Conservation (phyloP, 352 stramenopile species). For the Phytophthora citrophthora region DNA sequence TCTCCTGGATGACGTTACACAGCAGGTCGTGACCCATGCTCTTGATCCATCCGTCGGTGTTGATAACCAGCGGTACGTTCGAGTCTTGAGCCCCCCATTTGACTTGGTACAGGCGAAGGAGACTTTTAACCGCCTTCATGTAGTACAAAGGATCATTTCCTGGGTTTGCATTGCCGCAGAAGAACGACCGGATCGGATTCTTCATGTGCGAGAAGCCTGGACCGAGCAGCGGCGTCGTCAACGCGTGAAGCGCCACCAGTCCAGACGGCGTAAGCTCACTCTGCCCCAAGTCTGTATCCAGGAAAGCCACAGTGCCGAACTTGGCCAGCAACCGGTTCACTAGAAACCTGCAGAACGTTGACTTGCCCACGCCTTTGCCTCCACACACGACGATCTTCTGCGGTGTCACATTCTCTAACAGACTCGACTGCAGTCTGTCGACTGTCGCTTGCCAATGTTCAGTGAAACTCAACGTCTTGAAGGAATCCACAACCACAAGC, state of each 20-base stretch:
- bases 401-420: conserved; percentile 20
- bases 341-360: conserved; percentile 94
- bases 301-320: conserved; percentile 85
- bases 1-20: conserved; percentile 87
- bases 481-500: conserved; percentile 62
- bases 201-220: conserved; percentile 94
- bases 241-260: conserved; percentile 91
- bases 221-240: conserved; percentile 89
- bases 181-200: conserved; percentile 71
- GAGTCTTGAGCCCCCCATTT: conserved; percentile 48
- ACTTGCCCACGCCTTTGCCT: conserved; percentile 96
- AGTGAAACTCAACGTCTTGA: conserved; percentile 70
- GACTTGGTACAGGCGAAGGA: conserved; percentile 66
- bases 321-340: conserved; percentile 91
- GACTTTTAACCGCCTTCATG: conserved; percentile 71
- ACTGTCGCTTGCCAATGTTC: conserved; percentile 57
- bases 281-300: conserved; percentile 96
- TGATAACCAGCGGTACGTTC: conserved; percentile 93
- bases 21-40: conserved; percentile 96
- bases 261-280: conserved; percentile 94
- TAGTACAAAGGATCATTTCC: conserved; percentile 80
- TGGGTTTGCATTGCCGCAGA: conserved; percentile 78
- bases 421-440: conserved; percentile 47
- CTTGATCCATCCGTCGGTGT: conserved; percentile 98
- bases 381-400: conserved; percentile 92